A percentile compares a stretch with the other conserved stretches of the same genome.
phyloP scores from a whole-genome alignment of 2,329 filamentous ascomycete genomes.

The Microdochium paspali region DNA sequence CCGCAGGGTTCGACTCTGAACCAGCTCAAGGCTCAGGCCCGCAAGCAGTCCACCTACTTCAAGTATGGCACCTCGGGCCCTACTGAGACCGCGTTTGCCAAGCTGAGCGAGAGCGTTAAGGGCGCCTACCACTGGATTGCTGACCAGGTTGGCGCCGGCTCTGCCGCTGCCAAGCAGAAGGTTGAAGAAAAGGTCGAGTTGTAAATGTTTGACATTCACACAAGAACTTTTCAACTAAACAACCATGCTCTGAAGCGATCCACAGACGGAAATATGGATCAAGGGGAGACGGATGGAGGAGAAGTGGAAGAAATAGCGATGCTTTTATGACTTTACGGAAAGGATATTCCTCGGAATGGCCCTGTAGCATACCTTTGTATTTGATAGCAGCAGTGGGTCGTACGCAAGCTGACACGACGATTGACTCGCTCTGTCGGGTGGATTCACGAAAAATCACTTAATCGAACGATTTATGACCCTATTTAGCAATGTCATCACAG shows the following conservation, averaged over 20 bases:
- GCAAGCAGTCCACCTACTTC: conserved; percentile 68
- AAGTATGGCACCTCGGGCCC: conserved; percentile 64
- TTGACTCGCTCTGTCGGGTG: no score
- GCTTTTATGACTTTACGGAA: background rate
- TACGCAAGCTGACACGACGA: no score
- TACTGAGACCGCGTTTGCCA: conserved; percentile 55
- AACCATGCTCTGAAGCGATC: no score
- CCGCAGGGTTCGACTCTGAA: conserved; percentile 62
- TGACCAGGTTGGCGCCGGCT: conserved; percentile 36
- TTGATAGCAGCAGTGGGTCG: background rate
- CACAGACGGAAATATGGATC: background rate
- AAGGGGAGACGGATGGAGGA: background rate
- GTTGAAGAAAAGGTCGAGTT: conserved; percentile 39
- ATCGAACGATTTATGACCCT: no score
- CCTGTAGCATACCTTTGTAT: background rate
- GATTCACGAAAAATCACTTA: no score
- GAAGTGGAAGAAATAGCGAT: background rate
- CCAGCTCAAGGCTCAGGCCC: conserved; percentile 60
- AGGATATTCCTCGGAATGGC: background rate
- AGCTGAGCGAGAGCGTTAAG: conserved; percentile 41
- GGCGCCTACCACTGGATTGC: conserved; percentile 42
- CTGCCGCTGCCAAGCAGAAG: conserved; percentile 38
- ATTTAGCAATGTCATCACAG: no score
- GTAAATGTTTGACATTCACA: conserved; percentile 18
- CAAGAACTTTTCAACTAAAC: background rate